Base-by-base conservation (phyloP, 2,329 filamentous ascomycete species). In the Tympanopsis confertula region DNA sequence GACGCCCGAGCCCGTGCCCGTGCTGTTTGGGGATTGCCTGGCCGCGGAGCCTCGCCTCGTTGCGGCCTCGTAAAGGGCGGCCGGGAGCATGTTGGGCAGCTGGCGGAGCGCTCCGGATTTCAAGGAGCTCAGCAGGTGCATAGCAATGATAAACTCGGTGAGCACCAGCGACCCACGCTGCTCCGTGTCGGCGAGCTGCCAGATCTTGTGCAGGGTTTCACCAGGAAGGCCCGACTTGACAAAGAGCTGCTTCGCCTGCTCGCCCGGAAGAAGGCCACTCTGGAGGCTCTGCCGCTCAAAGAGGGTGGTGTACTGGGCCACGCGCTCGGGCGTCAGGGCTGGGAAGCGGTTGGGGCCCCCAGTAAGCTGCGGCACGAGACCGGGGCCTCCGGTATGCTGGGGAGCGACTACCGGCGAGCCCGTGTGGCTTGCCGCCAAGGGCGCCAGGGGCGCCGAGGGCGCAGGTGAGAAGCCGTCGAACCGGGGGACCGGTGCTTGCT, bases 121-220 rank as follows among this genome's bases (percentile, higher is more conserved):
- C 62, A 86, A 86, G 10, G 87, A 94, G 13, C 86, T 89, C 44
- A 98, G 71, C 43, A 98, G 68, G 58, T 98, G 91, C 91, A 98
- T 98, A 35, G 91, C 91, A 52, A 98, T 93, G 53, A 94, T 84
- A 56, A 98, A 98, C 51, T 96, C 91, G 13, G 87, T 89, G 49
- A 80, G 71, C 40, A 88, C 83, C 26, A 98, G 69, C 20, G 82
- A 78, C 36, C 91, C 91, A 38, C 88, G 78, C 61, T 94, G 87
- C 59, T 95, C 88, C 0, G 86, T 91, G 56, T 98, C 91, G 18
- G 88, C 83, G 43, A 98, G 71, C 50, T 84, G 87, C 91, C 91
- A 98, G 63, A 98, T 95, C 47, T 83, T 79, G n/a, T 88, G 88
- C 22, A 98, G 69, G 10, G 84, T 73, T 49, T 96, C 87, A 55